A percentile compares a stretch with the other conserved stretches of the same genome.
phyloP scores from a whole-genome alignment of 176 grass and related monocot genomes.

The Bonia amplexicaulis region DNA sequence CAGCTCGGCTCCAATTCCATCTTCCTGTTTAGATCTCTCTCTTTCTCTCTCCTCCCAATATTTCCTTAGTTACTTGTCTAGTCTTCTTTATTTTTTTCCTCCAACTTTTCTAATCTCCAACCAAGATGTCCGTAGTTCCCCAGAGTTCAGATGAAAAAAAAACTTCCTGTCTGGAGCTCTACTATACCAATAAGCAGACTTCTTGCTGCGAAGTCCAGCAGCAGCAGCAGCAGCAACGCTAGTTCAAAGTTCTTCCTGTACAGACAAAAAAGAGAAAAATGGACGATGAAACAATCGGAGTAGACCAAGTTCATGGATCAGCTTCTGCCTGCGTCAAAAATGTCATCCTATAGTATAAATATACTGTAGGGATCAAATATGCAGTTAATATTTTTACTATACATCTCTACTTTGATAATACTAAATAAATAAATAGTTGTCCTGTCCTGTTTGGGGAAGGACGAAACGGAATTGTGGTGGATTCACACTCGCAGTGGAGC shows the following conservation, averaged over 20 bases:
- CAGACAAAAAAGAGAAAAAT: background rate
- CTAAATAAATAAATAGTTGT: too few relatives aligned
- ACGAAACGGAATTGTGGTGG: too few relatives aligned
- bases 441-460: too few relatives aligned
- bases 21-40: conserved; percentile 12
- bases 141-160: background rate
- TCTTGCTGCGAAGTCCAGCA: background rate
- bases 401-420: too few relatives aligned
- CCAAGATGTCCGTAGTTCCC: background rate
- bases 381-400: too few relatives aligned
- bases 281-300: too few relatives aligned
- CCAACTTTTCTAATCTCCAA: background rate
- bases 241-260: background rate
- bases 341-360: too few relatives aligned
- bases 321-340: too few relatives aligned
- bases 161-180: background rate
- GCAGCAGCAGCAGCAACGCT: too few relatives aligned
- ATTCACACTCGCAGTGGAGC: too few relatives aligned
- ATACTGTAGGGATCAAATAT: too few relatives aligned
- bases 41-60: background rate
- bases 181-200: conserved; percentile 12
- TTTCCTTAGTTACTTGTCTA: background rate
- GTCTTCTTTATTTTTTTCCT: background rate
- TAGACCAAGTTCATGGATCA: too few relatives aligned
- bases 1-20: background rate